Conservation (phyloP, 768 basidiomycete genomes). For the Gyrodon lividus region DNA sequence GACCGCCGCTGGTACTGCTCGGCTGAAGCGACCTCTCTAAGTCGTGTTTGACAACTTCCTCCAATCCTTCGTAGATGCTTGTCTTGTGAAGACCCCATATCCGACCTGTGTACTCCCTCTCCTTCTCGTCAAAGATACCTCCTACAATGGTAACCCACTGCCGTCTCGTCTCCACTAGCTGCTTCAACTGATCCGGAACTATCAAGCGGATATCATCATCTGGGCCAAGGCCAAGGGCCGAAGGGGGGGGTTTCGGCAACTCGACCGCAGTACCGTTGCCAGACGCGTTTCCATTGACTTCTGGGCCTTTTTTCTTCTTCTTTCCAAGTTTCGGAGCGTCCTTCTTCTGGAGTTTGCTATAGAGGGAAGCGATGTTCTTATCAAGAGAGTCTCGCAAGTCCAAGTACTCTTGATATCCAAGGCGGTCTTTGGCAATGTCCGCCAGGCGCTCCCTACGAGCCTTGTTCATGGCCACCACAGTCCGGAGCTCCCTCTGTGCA, state of each 20-base stretch:
- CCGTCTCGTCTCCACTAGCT: constrained; percentile 72
- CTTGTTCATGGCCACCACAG: constrained; percentile 80
- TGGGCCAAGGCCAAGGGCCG: constrained; percentile 65
- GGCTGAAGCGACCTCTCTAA: constrained; percentile 25
- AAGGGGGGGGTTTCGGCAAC: constrained; percentile 60
- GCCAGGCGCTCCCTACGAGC: constrained; percentile 72
- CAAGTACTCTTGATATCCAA: constrained; percentile 91
- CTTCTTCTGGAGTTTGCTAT: constrained; percentile 81
- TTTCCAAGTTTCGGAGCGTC: constrained; percentile 64
- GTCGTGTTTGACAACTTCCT: constrained; percentile 55
- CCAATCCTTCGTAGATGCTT: constrained; percentile 76
- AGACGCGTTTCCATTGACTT: constrained; percentile 32
- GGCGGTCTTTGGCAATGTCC: constrained; percentile 76
- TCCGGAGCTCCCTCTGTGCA: constrained; percentile 78
- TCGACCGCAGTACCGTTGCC: constrained; percentile 33
- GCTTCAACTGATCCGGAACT: constrained; percentile 65
- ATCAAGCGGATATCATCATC: constrained; percentile 64
- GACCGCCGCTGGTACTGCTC: constrained; percentile 16
- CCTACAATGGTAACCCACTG: constrained; percentile 81
- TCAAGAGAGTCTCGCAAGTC: constrained; percentile 84
- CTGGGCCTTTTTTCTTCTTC: constrained; percentile 69
- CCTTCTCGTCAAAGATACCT: constrained; percentile 71
- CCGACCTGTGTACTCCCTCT: constrained; percentile 59
- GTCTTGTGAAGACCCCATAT: constrained; percentile 75
- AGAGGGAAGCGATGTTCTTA: constrained; percentile 73